Percentiles rank a stretch among this genome's conserved stretches.
Evolutionary conservation across 768 basidiomycete genomes (phyloP).

Genomic region (Macrolepiota dolichaula): DNA sequence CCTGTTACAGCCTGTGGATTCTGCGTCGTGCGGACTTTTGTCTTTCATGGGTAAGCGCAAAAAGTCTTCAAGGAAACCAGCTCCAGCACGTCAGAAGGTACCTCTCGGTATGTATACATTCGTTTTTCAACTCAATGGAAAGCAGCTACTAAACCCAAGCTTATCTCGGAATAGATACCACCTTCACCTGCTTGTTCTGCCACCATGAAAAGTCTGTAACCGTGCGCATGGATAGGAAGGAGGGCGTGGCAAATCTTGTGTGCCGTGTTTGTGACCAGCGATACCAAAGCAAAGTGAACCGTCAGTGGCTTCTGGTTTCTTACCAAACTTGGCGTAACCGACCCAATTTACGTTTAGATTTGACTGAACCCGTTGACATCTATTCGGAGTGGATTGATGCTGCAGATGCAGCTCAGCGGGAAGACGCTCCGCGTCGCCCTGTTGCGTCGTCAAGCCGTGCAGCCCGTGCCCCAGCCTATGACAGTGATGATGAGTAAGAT

Average conservation of each 20-base stretch:
- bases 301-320: conserved; percentile 34
- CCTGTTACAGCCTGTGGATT: background rate
- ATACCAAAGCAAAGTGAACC: conserved; percentile 84
- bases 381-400: conserved; percentile 93
- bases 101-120: conserved; percentile 58
- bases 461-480: conserved; percentile 36
- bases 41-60: conserved; percentile 77
- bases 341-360: conserved; percentile 41
- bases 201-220: conserved; percentile 89
- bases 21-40: background rate
- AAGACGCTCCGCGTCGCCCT: conserved; percentile 55
- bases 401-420: conserved; percentile 75
- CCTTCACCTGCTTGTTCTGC: conserved; percentile 86
- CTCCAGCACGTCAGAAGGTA: conserved; percentile 59
- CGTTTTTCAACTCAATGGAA: background rate
- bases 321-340: conserved; percentile 11
- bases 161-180: conserved; percentile 51
- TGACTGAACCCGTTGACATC: conserved; percentile 85
- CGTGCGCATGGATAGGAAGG: conserved; percentile 82
- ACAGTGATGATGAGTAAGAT: conserved; percentile 47
- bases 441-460: conserved; percentile 59
- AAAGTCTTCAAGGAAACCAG: conserved; percentile 83
- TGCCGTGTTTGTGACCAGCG: conserved; percentile 86
- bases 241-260: conserved; percentile 74
- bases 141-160: background rate